Conservation (phyloP, 192 early-diverging fungal species). For the Phlyctochytrium arcticum region DNA sequence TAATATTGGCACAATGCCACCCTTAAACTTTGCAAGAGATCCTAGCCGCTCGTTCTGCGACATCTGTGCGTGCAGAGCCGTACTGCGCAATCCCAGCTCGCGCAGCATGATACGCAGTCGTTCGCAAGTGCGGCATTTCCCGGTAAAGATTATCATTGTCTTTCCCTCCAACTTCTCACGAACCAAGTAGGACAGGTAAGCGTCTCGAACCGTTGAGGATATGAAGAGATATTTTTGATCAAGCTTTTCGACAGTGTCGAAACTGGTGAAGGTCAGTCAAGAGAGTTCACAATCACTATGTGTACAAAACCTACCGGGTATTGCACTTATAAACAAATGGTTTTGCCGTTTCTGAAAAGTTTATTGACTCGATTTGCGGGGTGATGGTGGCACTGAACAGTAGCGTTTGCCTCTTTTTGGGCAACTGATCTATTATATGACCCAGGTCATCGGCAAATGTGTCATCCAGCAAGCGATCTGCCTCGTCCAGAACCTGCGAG, state of each 20-base stretch:
- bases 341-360: slow-evolving; percentile 20
- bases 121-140: slow-evolving; percentile 79
- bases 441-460: slow-evolving; percentile 82
- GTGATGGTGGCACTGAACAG: slow-evolving; percentile 98
- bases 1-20: slow-evolving; percentile 80
- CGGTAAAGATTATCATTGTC: slow-evolving; percentile 91
- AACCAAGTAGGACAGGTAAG: slow-evolving; percentile 80
- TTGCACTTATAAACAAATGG: slow-evolving; percentile 50
- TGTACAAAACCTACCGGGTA: slow-evolving; percentile 24
- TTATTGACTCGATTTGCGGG: slow-evolving; percentile 72
- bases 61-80: slow-evolving; percentile 92
- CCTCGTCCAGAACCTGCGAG: slow-evolving; percentile 80
- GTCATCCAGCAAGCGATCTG: slow-evolving; percentile 82
- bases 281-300: too few relatives aligned
- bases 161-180: slow-evolving; percentile 67
- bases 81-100: slow-evolving; percentile 86
- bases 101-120: slow-evolving; percentile 78
- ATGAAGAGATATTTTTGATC: slow-evolving; percentile 90
- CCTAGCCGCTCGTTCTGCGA: slow-evolving; percentile 83
- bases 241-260: slow-evolving; percentile 74
- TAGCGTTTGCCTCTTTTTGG: slow-evolving; percentile 84
- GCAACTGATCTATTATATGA: slow-evolving; percentile 71
- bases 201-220: slow-evolving; percentile 84
- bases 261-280: background rate
- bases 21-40: slow-evolving; percentile 89